phyloP scores from a whole-genome alignment of 2,329 filamentous ascomycete species.

The Aurifilum marmelostoma region DNA sequence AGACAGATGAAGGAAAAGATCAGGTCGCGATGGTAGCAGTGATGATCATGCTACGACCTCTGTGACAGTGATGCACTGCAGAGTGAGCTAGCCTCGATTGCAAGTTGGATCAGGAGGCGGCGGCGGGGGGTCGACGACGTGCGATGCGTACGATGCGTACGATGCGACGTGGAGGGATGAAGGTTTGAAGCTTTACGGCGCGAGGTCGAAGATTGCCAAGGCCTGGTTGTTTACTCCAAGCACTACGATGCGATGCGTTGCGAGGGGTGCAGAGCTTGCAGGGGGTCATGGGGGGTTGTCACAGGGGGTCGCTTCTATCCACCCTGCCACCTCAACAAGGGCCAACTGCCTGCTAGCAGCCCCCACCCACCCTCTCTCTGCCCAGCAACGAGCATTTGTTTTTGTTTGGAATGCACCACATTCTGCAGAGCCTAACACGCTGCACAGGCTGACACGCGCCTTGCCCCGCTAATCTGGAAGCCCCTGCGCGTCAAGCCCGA shows the following conservation, averaged over 20 bases:
- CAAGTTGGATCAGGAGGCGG: not conserved
- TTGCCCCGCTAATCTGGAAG: conserved; percentile 14
- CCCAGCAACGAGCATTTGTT: conserved; percentile 25
- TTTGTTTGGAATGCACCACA: conserved; percentile 15
- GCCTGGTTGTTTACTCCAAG: not conserved
- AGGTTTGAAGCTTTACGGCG: not conserved
- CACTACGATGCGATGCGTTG: not conserved
- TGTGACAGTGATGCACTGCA: not conserved
- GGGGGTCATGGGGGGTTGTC: too few relatives aligned
- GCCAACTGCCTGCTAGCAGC: not conserved
- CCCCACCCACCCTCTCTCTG: not conserved
- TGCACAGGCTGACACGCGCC: conserved; percentile 7
- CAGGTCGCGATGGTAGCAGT: not conserved
- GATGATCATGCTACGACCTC: not conserved
- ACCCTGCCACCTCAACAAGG: not conserved
- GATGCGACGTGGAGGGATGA: conserved; percentile 2
- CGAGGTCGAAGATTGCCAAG: conserved; percentile 1
- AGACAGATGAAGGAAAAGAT: conserved; percentile 7
- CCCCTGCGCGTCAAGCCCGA: not conserved
- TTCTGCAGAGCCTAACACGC: not conserved
- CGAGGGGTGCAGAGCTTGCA: not conserved
- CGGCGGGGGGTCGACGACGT: conserved; percentile 14
- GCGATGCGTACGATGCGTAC: not conserved
- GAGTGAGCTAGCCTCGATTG: not conserved
- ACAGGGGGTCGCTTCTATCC: not conserved